Base-by-base conservation (phyloP, 1,284 basidiomycete genomes). In the Pseudomicrostroma phylloplanum region DNA sequence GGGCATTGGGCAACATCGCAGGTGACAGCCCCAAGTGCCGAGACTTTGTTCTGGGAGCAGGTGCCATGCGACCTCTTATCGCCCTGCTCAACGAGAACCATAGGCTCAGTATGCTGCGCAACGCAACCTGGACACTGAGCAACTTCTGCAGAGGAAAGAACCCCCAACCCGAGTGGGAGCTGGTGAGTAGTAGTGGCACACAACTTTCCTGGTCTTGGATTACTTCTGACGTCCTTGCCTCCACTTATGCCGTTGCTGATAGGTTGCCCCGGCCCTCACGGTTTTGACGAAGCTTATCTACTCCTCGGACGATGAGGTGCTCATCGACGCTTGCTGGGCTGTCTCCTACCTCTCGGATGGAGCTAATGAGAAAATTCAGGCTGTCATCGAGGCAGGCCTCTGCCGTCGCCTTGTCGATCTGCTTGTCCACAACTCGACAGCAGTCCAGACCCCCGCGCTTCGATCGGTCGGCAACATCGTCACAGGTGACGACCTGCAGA, bases 301-400 rank as follows among this genome's bases (percentile, higher is more conserved):
- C 83, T 97, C 94, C 56, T 86, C 96, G 77, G 96, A 99, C 80
- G 94, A 98, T 78, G 96, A 99, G 82, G 96, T 97, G 67, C 84
- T 99, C 75, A 99, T 98, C 79, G 96, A 99, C 80, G 96, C 96
- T 36, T 99, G 96, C 85, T 99, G 96, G 96, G 96, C 96, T 54
- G 96, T 99, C 80, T 97, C 93, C 30, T 99, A 99, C 82, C 88
- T 99, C 41, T 98, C 96, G 1, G 96, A 98, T 80, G 96, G 96
- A 51, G 92, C 93, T 57, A 97, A 96, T 80, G 96, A 99, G 82
- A 99, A 99, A 84, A 99, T 99, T 67, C 96, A 99, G 81, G 94
- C 94, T 46, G 96, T 98, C 67, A 98, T 99, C 74, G 96, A 98
- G 82, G 91, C 90, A 19, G 96, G 96, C 59, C 93, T 98, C 63